Percentiles rank a stretch among this genome's conserved stretches.
Evolutionary conservation across 176 grass and related monocot genomes (phyloP).

Genomic region (Bolboschoenus planiculmis): DNA sequence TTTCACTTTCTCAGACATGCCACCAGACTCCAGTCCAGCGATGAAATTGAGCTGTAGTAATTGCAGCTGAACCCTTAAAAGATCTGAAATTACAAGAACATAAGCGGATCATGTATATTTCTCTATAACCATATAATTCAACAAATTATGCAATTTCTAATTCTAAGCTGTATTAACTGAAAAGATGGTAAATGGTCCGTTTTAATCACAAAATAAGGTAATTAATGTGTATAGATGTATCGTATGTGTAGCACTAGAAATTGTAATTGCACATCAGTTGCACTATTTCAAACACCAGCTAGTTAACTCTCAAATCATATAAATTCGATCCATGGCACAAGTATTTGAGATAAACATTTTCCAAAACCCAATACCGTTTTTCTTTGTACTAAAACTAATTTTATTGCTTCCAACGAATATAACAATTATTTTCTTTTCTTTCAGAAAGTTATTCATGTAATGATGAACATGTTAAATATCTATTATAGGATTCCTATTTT

Average conservation of each 20-base stretch:
- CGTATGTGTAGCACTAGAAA: neutral
- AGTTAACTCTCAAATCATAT: neutral
- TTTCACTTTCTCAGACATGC: neutral
- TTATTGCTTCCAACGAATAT: neutral
- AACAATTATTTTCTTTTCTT: neutral
- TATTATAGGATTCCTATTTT: neutral
- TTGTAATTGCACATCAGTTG: neutral
- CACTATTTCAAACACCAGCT: neutral
- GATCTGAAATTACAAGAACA: neutral
- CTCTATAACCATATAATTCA: neutral
- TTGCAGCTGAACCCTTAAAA: neutral
- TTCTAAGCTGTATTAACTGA: neutral
- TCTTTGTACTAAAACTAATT: neutral
- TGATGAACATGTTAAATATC: slow-evolving; percentile 4
- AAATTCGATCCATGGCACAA: neutral
- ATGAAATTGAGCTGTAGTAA: neutral
- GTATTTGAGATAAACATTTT: neutral
- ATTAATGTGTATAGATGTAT: neutral
- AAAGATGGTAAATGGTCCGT: neutral
- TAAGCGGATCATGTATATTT: neutral
- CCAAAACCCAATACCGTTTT: neutral
- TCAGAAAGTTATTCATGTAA: neutral
- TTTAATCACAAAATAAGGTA: neutral
- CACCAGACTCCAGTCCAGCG: neutral
- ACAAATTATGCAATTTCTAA: neutral